Percentiles rank a stretch among this genome's conserved stretches.
Conservation (phyloP, 441 rosid genomes). For the Omphalea diandra region DNA sequence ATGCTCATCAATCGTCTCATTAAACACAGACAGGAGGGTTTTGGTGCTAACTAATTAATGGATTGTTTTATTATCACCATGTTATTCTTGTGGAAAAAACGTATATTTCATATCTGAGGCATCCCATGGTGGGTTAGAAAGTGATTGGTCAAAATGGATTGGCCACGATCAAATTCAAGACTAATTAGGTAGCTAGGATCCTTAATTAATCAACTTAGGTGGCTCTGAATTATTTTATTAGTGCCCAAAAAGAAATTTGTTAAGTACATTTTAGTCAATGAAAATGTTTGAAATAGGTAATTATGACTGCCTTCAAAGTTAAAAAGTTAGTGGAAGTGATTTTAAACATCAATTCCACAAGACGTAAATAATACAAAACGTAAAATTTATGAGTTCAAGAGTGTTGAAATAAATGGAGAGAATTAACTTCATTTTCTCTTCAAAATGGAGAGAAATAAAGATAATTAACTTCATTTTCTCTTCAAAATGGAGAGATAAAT, state of each 20-base stretch:
- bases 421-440: no score
- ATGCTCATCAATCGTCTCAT: slow-evolving; percentile 4
- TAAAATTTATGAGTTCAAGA: no score
- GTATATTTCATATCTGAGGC: not conserved
- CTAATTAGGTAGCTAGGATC: no score
- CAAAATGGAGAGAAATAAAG: no score
- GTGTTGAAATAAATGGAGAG: not conserved
- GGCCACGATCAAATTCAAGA: not conserved
- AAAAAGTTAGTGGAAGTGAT: not conserved
- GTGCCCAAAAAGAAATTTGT: no score
- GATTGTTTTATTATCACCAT: not conserved
- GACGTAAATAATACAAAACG: not conserved
- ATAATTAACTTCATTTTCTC: no score
- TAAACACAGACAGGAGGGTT: not conserved
- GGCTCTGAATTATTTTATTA: no score
- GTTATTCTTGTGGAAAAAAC: not conserved
- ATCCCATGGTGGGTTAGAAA: slow-evolving; percentile 10
- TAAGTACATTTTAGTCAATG: slow-evolving; percentile 5
- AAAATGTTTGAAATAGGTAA: not conserved
- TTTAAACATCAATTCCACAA: not conserved
- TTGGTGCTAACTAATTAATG: not conserved
- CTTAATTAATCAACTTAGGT: not conserved
- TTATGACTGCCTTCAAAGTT: slow-evolving; percentile 1
- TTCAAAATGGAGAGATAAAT: no score
- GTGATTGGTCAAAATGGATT: slow-evolving; percentile 9